phyloP scores from a whole-genome alignment of 805 yeast species.

The Lachancea sp. region DNA sequence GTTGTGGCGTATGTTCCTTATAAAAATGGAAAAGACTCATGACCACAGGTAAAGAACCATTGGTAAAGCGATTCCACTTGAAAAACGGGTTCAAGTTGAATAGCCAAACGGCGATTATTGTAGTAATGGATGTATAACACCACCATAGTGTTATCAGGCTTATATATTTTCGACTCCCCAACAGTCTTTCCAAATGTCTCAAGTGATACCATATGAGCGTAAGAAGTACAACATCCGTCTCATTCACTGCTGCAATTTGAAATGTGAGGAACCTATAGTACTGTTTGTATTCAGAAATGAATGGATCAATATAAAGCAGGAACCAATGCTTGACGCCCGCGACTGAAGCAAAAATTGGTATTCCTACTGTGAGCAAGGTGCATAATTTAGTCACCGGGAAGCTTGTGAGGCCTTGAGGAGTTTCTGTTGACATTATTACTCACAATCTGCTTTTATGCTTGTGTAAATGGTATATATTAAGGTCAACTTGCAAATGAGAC shows the following conservation, averaged over 20 bases:
- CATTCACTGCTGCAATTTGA: conserved; percentile 52
- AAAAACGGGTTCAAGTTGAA: conserved; percentile 33
- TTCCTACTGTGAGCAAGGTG: conserved; percentile 22
- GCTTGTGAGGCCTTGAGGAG: conserved; percentile 19
- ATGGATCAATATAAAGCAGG: conserved; percentile 38
- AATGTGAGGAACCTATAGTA: conserved; percentile 48
- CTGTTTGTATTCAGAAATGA: conserved; percentile 47
- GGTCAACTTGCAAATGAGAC: not conserved
- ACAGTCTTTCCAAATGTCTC: conserved; percentile 50
- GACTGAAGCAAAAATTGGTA: conserved; percentile 27
- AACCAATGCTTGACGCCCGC: conserved; percentile 26
- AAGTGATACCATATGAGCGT: conserved; percentile 44
- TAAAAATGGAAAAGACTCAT: conserved; percentile 37
- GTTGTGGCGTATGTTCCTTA: conserved; percentile 37
- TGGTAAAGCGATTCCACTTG: conserved; percentile 36
- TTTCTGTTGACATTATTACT: conserved; percentile 17
- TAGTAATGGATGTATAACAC: conserved; percentile 40
- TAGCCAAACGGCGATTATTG: conserved; percentile 33
- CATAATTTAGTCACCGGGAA: conserved; percentile 28
- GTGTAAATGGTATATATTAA: not conserved
- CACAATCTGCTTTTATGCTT: not conserved
- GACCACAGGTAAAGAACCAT: conserved; percentile 40
- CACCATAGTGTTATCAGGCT: conserved; percentile 37
- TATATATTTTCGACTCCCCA: conserved; percentile 50
- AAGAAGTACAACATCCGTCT: conserved; percentile 47